phyloP scores from a whole-genome alignment of 1,284 basidiomycete genomes.

The Grifola frondosa region DNA sequence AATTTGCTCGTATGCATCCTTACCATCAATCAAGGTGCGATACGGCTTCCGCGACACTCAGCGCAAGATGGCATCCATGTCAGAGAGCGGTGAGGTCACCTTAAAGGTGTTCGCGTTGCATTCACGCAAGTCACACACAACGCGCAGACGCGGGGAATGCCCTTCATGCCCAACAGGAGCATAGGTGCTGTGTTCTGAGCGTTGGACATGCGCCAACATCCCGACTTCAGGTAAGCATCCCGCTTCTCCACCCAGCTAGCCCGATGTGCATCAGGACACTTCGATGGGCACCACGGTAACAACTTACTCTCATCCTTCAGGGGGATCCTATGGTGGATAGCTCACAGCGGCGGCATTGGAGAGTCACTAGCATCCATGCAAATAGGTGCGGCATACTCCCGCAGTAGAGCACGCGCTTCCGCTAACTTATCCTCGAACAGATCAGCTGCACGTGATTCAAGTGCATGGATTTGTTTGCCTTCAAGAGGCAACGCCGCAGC shows the following conservation, averaged over 20 bases:
- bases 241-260: conserved; percentile 29
- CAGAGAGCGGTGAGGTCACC: conserved; percentile 32
- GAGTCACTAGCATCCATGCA: conserved; percentile 28
- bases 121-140: conserved; percentile 33
- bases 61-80: conserved; percentile 17
- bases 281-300: conserved; percentile 31
- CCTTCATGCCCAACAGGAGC: conserved; percentile 27
- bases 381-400: conserved; percentile 23
- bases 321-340: conserved; percentile 40
- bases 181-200: conserved; percentile 36
- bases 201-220: conserved; percentile 29
- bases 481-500: conserved; percentile 12
- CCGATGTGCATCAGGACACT: conserved; percentile 18
- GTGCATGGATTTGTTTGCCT: conserved; percentile 12
- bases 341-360: conserved; percentile 32
- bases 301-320: conserved; percentile 34
- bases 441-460: conserved; percentile 17
- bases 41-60: conserved; percentile 2
- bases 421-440: conserved; percentile 19
- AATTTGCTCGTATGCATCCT: conserved; percentile 19
- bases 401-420: conserved; percentile 10
- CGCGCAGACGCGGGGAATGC: conserved; percentile 24
- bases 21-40: conserved; percentile 11
- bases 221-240: conserved; percentile 28
- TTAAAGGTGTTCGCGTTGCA: conserved; percentile 37